phyloP scores from a whole-genome alignment of 768 basidiomycete genomes.

The Lentinula boryana region DNA sequence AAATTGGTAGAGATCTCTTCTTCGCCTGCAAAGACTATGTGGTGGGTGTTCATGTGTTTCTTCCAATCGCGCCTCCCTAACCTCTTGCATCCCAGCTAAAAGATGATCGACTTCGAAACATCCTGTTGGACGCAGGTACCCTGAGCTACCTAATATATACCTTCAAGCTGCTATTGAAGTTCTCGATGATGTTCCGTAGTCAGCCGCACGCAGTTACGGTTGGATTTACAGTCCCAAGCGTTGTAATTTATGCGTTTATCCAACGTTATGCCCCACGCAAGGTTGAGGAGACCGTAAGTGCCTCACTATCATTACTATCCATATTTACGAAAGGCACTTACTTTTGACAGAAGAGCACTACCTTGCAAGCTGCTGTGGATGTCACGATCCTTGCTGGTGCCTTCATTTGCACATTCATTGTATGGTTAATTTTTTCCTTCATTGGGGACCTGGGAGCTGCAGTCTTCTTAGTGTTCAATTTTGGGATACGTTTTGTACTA shows the following conservation, averaged over 20 bases:
- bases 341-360: neutral
- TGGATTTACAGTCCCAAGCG: neutral
- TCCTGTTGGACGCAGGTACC: neutral
- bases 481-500: no score
- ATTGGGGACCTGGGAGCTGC: neutral
- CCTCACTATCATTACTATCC: neutral
- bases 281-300: neutral
- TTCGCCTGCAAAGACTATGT: no score
- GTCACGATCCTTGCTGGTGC: neutral
- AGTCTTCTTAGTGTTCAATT: neutral
- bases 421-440: neutral
- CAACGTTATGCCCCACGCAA: neutral
- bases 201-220: neutral
- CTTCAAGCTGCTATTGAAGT: neutral
- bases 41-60: no score
- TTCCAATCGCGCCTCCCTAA: no score
- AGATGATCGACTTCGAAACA: neutral
- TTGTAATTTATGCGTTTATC: neutral
- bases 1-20: no score
- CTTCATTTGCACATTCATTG: neutral
- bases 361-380: neutral
- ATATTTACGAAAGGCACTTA: neutral
- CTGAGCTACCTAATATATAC: neutral
- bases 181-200: neutral
- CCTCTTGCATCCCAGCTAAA: no score